Base-by-base conservation (phyloP, 192 early-diverging fungal species). In the Funneliformis geosporum region DNA sequence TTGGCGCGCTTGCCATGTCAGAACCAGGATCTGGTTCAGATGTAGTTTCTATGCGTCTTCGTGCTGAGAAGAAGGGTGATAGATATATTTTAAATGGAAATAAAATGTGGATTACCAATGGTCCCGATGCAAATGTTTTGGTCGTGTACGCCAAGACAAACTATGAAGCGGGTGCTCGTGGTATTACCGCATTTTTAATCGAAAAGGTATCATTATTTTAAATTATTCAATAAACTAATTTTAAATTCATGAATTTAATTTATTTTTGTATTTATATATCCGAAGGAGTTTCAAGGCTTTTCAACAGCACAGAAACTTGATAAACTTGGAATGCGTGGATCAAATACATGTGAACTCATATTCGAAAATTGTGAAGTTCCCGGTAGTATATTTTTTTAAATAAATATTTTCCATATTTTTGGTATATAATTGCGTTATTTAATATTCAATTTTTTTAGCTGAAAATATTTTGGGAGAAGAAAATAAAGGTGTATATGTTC, bases 51-150 rank as follows among this genome's bases (percentile, higher is more conserved):
- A 98, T 98, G 97, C 90, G 89, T 79, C 75, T 96, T 33, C 82
- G 84, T 8, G 97, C 97, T 0, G 93, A 95, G 9, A 91, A 91
- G 84, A 92, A 93, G 78, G 95, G 95, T 16, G 93, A 96, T 82
- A 79, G 79, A 16, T 98, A 96, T 82, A 83, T 96, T 14, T 80
- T 96, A 60, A 96, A 96, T 83, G 95, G 95, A 0, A 95, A 90
- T 80, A 97, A 97, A 86, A 91, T 96, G 86, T 98, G 97, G 97
- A 98, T 98, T 85, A 98, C 97, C 47, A 98, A 98, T 86, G 95
- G 93, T 9, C 95, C 94, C 14, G 96, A 96, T 84, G 94, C 95
- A 27, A 89, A 97, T 80, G 92, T 92, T 6, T 82, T 98, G 61
- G 93, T 98, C 16, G 95, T 97, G 12, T 98, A 97, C 81, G 95